Conservation (phyloP, 805 yeast genomes). For the Isabelozyma rhagii region DNA sequence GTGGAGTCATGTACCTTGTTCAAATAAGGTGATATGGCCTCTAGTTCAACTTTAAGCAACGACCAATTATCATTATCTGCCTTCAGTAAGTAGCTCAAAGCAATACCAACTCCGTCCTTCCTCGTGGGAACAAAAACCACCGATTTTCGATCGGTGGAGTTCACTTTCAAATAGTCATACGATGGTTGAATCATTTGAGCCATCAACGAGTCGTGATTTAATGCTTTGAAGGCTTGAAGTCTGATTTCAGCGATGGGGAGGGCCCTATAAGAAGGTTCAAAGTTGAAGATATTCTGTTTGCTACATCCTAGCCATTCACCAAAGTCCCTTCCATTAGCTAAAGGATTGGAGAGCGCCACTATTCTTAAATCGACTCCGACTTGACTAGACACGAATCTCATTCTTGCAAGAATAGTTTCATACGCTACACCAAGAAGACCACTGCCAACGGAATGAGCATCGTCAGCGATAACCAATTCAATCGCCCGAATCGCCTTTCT, state of each 20-base stretch:
- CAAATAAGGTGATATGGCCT: slow-evolving; percentile 39
- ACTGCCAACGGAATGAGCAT: slow-evolving; percentile 62
- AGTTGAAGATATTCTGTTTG: slow-evolving; percentile 62
- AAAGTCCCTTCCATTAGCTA: slow-evolving; percentile 73
- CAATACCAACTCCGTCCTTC: slow-evolving; percentile 51
- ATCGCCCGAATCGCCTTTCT: slow-evolving; percentile 66
- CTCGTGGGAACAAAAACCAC: slow-evolving; percentile 60
- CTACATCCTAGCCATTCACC: slow-evolving; percentile 84
- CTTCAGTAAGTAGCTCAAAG: slow-evolving; percentile 39
- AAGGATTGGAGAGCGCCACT: slow-evolving; percentile 65
- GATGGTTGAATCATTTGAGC: slow-evolving; percentile 50
- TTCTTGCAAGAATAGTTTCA: slow-evolving; percentile 68
- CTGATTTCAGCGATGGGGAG: slow-evolving; percentile 56
- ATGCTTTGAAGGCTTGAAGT: slow-evolving; percentile 39
- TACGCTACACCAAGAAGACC: slow-evolving; percentile 58
- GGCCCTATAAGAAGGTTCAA: slow-evolving; percentile 59
- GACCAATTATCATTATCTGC: slow-evolving; percentile 33
- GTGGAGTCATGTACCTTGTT: slow-evolving; percentile 45
- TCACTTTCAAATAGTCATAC: slow-evolving; percentile 36
- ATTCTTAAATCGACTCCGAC: slow-evolving; percentile 54
- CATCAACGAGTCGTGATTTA: slow-evolving; percentile 50
- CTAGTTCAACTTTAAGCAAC: slow-evolving; percentile 39
- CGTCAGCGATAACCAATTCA: slow-evolving; percentile 70
- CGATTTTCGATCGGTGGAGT: slow-evolving; percentile 14
- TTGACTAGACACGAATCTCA: slow-evolving; percentile 67